phyloP scores from a whole-genome alignment of 1,139 yeast species.

The Arxiozyma bovina region DNA sequence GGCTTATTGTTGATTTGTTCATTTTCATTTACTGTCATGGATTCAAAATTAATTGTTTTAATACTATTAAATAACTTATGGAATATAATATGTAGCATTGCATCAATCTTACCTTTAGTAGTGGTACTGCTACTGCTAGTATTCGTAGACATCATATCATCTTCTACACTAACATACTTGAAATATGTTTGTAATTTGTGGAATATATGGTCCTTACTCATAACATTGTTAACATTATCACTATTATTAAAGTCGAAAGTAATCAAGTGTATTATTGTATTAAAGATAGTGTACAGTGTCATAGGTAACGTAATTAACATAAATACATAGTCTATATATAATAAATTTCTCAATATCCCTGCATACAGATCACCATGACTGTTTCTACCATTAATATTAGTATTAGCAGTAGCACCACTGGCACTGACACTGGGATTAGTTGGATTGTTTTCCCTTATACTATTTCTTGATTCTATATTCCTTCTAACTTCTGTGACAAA shows the following conservation, averaged over 20 bases:
- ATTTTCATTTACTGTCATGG: too few species aligned
- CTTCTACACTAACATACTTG: neutral
- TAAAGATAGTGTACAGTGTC: slow-evolving; percentile 25
- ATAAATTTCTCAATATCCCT: slow-evolving; percentile 16
- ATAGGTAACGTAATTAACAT: slow-evolving; percentile 27
- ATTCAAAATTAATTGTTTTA: too few species aligned
- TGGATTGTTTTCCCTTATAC: neutral
- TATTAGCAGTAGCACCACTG: slow-evolving; percentile 7
- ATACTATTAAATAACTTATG: neutral
- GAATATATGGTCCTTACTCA: slow-evolving; percentile 20
- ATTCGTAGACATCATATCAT: neutral
- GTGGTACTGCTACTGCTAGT: too few species aligned
- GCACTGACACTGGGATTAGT: neutral
- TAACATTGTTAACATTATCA: neutral
- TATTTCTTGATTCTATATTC: neutral
- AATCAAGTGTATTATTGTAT: slow-evolving; percentile 17
- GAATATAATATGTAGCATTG: too few species aligned
- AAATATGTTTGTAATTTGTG: slow-evolving; percentile 12
- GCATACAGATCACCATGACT: neutral
- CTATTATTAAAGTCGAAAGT: too few species aligned
- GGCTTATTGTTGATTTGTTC: neutral
- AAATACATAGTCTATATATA: slow-evolving; percentile 25
- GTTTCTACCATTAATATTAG: neutral
- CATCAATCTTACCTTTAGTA: neutral
- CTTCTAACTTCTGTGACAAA: neutral